Base-by-base conservation (phyloP, 1,284 basidiomycete species). In the Paramarasmius palmivorus region DNA sequence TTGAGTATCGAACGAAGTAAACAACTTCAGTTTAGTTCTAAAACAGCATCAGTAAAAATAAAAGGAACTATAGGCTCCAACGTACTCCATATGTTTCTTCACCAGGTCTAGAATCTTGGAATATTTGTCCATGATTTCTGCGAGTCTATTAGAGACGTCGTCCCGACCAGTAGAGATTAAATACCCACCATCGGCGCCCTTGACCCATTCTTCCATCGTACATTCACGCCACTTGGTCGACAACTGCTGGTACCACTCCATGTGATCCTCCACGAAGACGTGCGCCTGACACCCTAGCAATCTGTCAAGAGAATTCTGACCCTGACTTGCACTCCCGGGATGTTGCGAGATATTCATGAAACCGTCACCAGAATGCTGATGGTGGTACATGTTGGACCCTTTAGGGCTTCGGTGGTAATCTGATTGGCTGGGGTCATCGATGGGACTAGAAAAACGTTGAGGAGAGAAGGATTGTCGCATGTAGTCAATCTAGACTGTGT, bases 141-240 rank as follows among this genome's bases (percentile, higher is more conserved):
- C 6, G 12, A 5, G 32, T n/a, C 44, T n/a, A n/a, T n/a, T n/a
- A n/a, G n/a, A n/a, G n/a, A n/a, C n/a, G n/a, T n/a, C n/a, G n/a
- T n/a, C n/a, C n/a, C n/a, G n/a, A n/a, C n/a, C n/a, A 20, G 51
- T 19, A 9, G 51, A 32, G 26, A 20, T 26, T 36, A 25, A 41
- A 14, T 20, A 49, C 57, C 5, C 42, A 74, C 73, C 73, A 48
- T 71, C 65, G 9, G 67, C 69, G 9, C 73, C 73, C 35, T 69
- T 64, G 15, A 65, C 55, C 73, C 73, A 74, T 38, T 74, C 73
- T n/a, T 68, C 67, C 58, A 70, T 62, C 2, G 65, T 64, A 50
- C 69, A 73, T 4, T 68, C 61, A 32, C 60, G 66, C 72, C 72
- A 75, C 53, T 64, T 68, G 20, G 60, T 59, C 12, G 65, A 57